These are phyloP conservation scores for Mycena pura DNA, from an alignment of 768 basidiomycete genomes.

Conservation along the genomic window DNA sequence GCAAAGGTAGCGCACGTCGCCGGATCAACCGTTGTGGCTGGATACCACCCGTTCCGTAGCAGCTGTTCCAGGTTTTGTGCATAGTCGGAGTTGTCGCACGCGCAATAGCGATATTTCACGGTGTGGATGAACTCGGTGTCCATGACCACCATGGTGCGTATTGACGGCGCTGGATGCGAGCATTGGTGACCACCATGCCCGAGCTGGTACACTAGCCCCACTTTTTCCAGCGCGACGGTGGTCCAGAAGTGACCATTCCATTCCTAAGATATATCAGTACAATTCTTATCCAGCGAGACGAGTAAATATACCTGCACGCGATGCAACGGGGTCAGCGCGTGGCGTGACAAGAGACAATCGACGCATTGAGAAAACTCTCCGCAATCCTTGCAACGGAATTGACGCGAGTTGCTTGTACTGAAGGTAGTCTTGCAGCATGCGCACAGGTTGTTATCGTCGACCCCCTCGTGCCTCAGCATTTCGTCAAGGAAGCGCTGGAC, in stretches of 20 bases:
- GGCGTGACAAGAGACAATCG: background rate
- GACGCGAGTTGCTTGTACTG: background rate
- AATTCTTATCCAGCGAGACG: no score
- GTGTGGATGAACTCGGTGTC: slow-evolving; percentile 9
- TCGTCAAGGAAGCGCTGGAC: background rate
- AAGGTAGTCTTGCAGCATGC: background rate
- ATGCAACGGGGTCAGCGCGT: slow-evolving; percentile 6
- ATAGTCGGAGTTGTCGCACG: background rate
- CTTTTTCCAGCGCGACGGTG: background rate
- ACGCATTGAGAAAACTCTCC: slow-evolving; percentile 11
- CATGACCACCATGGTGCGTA: slow-evolving; percentile 14
- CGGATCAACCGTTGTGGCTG: slow-evolving; percentile 13
- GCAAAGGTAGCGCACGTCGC: slow-evolving; percentile 15
- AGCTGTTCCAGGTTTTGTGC: slow-evolving; percentile 2
- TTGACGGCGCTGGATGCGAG: background rate
- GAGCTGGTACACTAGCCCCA: slow-evolving; percentile 3
- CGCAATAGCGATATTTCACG: background rate
- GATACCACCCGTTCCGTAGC: slow-evolving; percentile 14
- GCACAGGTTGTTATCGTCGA: background rate
- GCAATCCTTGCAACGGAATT: slow-evolving; percentile 9
- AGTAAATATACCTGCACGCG: background rate
- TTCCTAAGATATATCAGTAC: background rate
- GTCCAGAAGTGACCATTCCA: slow-evolving; percentile 5
- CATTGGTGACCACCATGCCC: slow-evolving; percentile 7
- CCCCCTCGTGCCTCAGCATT: background rate